Evolutionary conservation across 371 early-diverging fungal species (phyloP).

Genomic region (Dichotomocladium elegans): DNA sequence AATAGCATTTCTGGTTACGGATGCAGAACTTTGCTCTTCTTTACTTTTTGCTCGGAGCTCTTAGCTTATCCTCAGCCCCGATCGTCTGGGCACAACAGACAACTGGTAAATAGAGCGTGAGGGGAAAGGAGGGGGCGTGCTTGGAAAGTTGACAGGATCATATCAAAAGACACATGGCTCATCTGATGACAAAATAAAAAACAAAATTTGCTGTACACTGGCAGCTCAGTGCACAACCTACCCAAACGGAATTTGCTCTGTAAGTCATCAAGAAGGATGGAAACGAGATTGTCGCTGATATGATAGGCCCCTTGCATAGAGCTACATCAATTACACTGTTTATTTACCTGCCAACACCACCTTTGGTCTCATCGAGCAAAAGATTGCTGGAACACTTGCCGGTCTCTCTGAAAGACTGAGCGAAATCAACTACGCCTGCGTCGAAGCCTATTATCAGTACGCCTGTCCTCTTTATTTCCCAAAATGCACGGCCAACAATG

Average conservation of each 20-base stretch:
- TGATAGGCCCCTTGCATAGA: conserved; percentile 31
- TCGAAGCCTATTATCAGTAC: conserved; percentile 36
- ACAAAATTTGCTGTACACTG: no score
- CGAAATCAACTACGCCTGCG: conserved; percentile 26
- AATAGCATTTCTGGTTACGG: no score
- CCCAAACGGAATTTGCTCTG: conserved; percentile 1
- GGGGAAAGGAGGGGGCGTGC: no score
- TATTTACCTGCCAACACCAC: conserved; percentile 19
- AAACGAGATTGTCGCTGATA: conserved; percentile 42
- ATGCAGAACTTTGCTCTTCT: no score
- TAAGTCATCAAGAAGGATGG: conserved; percentile 1
- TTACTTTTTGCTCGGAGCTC: no score
- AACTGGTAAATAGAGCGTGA: no score
- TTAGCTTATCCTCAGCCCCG: no score
- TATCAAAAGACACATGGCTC: no score
- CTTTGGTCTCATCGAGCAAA: conserved; percentile 19
- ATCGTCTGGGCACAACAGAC: no score
- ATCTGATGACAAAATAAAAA: no score
- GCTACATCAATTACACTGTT: conserved; percentile 28
- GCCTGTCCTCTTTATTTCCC: conserved; percentile 32
- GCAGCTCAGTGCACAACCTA: conserved; percentile 23
- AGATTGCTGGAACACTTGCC: conserved; percentile 7
- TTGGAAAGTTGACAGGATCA: no score
- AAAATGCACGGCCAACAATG: conserved; percentile 21
- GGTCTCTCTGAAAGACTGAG: conserved; percentile 5